Evolutionary conservation across 2,329 filamentous ascomycete genomes (phyloP).

Genomic region (Colletotrichum incanum): DNA sequence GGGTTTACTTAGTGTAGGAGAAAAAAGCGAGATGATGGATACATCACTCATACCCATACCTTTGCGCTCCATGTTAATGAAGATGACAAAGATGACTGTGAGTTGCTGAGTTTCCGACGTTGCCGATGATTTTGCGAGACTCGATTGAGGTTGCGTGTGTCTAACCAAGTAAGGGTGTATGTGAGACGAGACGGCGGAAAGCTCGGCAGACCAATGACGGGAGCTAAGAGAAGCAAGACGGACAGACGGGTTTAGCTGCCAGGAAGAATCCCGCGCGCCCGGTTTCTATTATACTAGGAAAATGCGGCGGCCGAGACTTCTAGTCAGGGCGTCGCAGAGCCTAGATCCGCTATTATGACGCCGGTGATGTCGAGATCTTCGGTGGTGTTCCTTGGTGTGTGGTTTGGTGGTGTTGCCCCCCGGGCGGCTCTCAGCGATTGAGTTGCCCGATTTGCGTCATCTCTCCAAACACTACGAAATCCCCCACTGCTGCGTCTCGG

Average conservation of each 20-base stretch:
- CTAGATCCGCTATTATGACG: conserved; percentile 39
- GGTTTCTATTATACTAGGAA: neutral
- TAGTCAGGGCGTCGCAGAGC: conserved; percentile 19
- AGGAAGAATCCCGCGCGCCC: neutral
- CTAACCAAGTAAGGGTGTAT: neutral
- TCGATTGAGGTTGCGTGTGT: neutral
- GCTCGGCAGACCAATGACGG: neutral
- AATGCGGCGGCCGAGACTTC: neutral
- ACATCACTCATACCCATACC: neutral
- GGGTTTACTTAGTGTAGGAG: conserved; percentile 24
- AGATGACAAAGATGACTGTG: neutral
- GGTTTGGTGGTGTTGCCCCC: neutral
- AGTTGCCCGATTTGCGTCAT: conserved; percentile 8
- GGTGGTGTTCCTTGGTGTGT: neutral
- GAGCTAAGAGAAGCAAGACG: neutral
- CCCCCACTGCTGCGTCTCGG: neutral
- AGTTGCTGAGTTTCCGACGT: neutral
- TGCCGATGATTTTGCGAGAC: neutral
- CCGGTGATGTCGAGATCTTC: conserved; percentile 38
- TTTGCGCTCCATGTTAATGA: neutral
- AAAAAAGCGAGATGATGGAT: neutral
- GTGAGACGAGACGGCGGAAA: neutral
- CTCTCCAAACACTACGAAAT: neutral
- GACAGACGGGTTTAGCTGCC: too few relatives aligned
- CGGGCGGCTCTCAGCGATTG: neutral